Percentiles rank a stretch among this genome's conserved stretches.
These are phyloP conservation scores for Fistulina hepatica DNA, from an alignment of 1,284 basidiomycete genomes.

Conservation along the genomic window DNA sequence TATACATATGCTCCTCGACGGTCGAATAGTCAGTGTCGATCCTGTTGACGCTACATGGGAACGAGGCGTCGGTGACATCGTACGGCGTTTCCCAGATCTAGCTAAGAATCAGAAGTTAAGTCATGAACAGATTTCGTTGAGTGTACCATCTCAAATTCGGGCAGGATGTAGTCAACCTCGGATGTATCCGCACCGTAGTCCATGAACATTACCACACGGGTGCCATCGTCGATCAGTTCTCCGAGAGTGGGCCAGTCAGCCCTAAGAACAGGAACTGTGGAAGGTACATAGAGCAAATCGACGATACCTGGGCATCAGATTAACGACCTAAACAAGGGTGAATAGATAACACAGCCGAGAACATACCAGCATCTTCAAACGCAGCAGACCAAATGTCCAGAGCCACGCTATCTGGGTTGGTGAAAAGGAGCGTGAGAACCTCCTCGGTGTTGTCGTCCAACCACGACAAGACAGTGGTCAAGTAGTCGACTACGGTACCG, in stretches of 20 bases:
- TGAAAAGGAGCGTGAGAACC: constrained; percentile 61
- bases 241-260: constrained; percentile 68
- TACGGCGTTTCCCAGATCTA: constrained; percentile 73
- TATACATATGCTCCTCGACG: constrained; percentile 37
- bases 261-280: constrained; percentile 38
- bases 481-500: constrained; percentile 51
- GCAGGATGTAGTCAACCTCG: constrained; percentile 48
- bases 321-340: too few relatives aligned
- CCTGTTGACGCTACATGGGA: constrained; percentile 66
- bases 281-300: constrained; percentile 48
- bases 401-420: constrained; percentile 53
- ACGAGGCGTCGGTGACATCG: constrained; percentile 46
- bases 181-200: constrained; percentile 40
- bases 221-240: constrained; percentile 54
- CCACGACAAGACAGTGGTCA: constrained; percentile 52
- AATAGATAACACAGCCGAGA: neutral
- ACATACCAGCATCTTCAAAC: constrained; percentile 37
- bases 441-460: constrained; percentile 63
- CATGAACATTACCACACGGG: constrained; percentile 62
- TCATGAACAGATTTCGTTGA: constrained; percentile 6
- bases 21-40: constrained; percentile 37
- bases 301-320: constrained; percentile 39
- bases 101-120: neutral
- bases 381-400: constrained; percentile 43
- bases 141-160: constrained; percentile 48